Conservation (phyloP, 352 stramenopile species). For the Elongisporangium anandrum region DNA sequence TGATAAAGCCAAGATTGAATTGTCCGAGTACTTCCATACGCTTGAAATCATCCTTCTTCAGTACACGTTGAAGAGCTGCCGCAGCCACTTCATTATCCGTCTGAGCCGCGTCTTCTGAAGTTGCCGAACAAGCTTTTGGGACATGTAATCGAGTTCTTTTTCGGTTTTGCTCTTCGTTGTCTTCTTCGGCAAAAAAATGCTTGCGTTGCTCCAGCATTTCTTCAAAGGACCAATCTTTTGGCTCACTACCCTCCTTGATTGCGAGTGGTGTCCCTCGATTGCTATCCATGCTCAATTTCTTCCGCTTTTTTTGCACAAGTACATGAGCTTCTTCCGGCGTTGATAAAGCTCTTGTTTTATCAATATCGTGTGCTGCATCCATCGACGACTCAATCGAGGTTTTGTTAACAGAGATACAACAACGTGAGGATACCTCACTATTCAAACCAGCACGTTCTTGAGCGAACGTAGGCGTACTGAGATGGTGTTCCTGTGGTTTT, state of each 20-base stretch:
- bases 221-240: constrained; percentile 37
- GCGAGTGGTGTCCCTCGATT: constrained; percentile 1
- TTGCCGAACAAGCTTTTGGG: constrained; percentile 31
- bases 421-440: not conserved
- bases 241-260: constrained; percentile 5
- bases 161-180: constrained; percentile 28
- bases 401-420: not conserved
- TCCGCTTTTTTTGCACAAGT: not conserved
- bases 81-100: constrained; percentile 39
- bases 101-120: constrained; percentile 7
- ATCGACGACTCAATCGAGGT: not conserved
- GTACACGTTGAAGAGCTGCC: constrained; percentile 55
- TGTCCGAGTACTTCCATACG: constrained; percentile 93
- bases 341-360: not conserved
- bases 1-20: constrained; percentile 98
- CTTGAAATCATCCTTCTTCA: constrained; percentile 91
- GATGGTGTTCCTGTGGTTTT: not conserved
- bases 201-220: constrained; percentile 34
- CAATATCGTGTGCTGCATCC: not conserved
- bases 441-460: not conserved
- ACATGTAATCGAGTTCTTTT: constrained; percentile 20
- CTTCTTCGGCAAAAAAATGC: constrained; percentile 39
- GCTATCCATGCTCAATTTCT: not conserved
- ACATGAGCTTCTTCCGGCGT: not conserved
- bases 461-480: not conserved